Evolutionary conservation across 2,329 filamentous ascomycete species (phyloP).

Genomic region (Sordariomycetes sp.): DNA sequence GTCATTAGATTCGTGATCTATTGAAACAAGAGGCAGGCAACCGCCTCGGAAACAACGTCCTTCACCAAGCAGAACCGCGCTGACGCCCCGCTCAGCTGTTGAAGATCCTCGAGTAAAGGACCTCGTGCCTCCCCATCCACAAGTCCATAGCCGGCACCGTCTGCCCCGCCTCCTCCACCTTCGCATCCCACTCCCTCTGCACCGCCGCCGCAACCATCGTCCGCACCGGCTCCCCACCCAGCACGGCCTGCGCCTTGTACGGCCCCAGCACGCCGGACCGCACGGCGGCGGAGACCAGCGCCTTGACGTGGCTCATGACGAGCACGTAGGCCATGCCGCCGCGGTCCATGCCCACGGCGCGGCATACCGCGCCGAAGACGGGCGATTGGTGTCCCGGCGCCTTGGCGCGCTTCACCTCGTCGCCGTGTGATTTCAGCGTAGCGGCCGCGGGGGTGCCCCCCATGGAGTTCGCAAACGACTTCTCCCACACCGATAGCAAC

Average conservation of each 20-base stretch:
- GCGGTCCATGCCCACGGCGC: conserved; percentile 43
- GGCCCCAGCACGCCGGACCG: conserved; percentile 67
- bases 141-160: conserved; percentile 66
- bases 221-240: conserved; percentile 49
- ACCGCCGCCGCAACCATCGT: conserved; percentile 43
- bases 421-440: conserved; percentile 4
- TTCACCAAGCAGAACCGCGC: conserved; percentile 5
- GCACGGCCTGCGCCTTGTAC: conserved; percentile 62
- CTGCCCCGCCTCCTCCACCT: conserved; percentile 57
- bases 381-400: conserved; percentile 46
- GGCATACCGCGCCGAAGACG: conserved; percentile 54
- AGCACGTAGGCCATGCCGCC: conserved; percentile 62
- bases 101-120: conserved; percentile 75
- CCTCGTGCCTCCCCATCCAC: conserved; percentile 72
- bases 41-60: conserved; percentile 6
- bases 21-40: too few species aligned
- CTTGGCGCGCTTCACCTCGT: conserved; percentile 7
- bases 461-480: conserved; percentile 40
- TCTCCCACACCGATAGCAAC: conserved; percentile 63
- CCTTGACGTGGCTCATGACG: conserved; percentile 63
- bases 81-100: conserved; percentile 40
- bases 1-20: not conserved
- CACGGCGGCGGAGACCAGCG: conserved; percentile 63
- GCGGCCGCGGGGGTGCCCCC: conserved; percentile 5
- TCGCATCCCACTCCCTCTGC: conserved; percentile 42